Evolutionary conservation across 768 basidiomycete species (phyloP).

Genomic region (Hygrophoropsis aurantiaca): DNA sequence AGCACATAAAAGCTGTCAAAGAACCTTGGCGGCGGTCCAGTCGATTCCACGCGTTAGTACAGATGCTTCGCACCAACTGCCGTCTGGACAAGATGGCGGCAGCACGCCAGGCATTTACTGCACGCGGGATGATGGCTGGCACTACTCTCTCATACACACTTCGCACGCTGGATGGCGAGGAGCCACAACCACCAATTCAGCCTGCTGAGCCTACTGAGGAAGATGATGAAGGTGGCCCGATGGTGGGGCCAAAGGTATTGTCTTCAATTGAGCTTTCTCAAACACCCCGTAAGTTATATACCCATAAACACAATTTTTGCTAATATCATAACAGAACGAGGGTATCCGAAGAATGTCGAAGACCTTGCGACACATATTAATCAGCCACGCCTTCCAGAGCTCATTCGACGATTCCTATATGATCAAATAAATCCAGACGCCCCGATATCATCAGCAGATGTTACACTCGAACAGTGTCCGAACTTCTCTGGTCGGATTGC

Average conservation of each 20-base stretch:
- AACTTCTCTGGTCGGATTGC: constrained; percentile 4
- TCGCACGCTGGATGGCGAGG: neutral
- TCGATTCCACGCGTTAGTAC: constrained; percentile 15
- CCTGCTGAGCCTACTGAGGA: constrained; percentile 6
- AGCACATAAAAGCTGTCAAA: constrained; percentile 29
- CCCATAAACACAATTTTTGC: neutral
- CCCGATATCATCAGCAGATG: neutral
- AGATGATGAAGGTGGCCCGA: constrained; percentile 1
- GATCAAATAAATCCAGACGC: constrained; percentile 7
- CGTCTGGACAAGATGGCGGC: constrained; percentile 11
- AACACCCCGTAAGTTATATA: constrained; percentile 8
- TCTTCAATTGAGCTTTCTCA: constrained; percentile 12
- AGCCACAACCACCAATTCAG: neutral
- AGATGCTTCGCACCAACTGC: constrained; percentile 21
- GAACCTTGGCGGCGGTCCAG: constrained; percentile 10
- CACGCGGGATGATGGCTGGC: constrained; percentile 7
- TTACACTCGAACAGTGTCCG: constrained; percentile 12
- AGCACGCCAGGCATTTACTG: constrained; percentile 3
- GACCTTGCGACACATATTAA: constrained; percentile 12
- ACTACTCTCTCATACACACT: constrained; percentile 13
- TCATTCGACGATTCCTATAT: constrained; percentile 14
- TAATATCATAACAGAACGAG: neutral
- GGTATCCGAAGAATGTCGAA: constrained; percentile 6
- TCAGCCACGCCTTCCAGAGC: constrained; percentile 11
- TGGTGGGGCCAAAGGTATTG: constrained; percentile 6